A percentile compares a stretch with the other conserved stretches of the same genome.
Conservation (phyloP, 495 filamentous ascomycete genomes). For the Penicilliopsis zonata region DNA sequence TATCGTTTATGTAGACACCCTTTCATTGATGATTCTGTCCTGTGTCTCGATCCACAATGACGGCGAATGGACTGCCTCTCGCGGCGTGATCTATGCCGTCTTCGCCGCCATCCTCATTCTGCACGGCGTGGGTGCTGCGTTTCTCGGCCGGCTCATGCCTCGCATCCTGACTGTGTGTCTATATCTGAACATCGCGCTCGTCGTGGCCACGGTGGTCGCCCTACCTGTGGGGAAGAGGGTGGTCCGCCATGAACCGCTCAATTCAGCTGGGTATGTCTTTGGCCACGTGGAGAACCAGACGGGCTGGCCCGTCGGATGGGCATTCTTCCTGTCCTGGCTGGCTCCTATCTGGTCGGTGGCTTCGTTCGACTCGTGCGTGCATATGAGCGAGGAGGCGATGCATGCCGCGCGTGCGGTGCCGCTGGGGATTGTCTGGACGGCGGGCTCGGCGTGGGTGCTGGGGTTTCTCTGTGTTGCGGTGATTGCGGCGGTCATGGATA, state of each 20-base stretch:
- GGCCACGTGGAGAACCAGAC: conserved; percentile 2
- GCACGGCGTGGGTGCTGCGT: conserved; percentile 37
- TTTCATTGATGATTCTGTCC: conserved; percentile 24
- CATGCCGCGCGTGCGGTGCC: conserved; percentile 53
- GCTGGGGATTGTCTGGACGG: conserved; percentile 37
- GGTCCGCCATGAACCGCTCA: conserved; percentile 1
- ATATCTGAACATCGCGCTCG: conserved; percentile 39
- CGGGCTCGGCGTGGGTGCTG: conserved; percentile 8
- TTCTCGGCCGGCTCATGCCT: conserved; percentile 38
- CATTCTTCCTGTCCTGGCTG: conserved; percentile 56
- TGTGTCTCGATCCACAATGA: conserved; percentile 41
- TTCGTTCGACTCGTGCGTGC: conserved; percentile 40
- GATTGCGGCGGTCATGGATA: conserved; percentile 23
- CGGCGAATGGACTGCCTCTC: conserved; percentile 39
- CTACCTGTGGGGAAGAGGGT: conserved; percentile 33
- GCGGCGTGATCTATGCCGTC: conserved; percentile 38
- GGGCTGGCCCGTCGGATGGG: conserved; percentile 39
- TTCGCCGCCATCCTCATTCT: conserved; percentile 37
- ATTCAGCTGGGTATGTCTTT: conserved; percentile 6
- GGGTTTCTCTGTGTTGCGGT: conserved; percentile 39
- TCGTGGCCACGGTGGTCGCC: conserved; percentile 41
- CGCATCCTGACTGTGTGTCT: conserved; percentile 44
- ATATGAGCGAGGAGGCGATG: conserved; percentile 54
- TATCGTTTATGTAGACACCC: conserved; percentile 17
- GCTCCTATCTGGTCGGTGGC: conserved; percentile 59